A percentile compares a stretch with the other conserved stretches of the same genome.
Conservation (phyloP, 176 grass and related monocot species). For the Phoenix dactylifera region DNA sequence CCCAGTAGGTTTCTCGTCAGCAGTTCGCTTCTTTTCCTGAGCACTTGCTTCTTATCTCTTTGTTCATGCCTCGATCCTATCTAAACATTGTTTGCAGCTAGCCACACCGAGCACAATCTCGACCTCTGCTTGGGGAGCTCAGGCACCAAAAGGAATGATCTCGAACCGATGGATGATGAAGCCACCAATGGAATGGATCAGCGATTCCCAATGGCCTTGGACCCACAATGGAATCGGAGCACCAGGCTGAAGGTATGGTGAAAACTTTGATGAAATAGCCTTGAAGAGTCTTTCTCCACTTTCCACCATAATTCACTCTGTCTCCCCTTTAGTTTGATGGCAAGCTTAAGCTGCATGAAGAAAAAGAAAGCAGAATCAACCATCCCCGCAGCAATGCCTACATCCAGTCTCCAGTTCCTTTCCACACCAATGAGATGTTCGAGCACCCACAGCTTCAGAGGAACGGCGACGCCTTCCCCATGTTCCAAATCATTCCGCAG, state of each 20-base stretch:
- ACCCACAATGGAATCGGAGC: constrained; percentile 5
- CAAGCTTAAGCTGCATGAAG: not conserved
- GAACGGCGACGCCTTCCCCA: not conserved
- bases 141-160: not conserved
- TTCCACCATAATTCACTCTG: no score
- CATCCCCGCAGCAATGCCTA: not conserved
- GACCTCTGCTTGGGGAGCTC: constrained; percentile 19
- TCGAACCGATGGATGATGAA: not conserved
- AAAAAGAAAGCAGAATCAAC: not conserved
- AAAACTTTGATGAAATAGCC: no score
- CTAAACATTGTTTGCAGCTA: not conserved
- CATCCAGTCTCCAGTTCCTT: no score
- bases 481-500: not conserved
- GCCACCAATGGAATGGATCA: no score
- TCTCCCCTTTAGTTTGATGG: constrained; percentile 1
- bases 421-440: not conserved
- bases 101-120: constrained; percentile 2
- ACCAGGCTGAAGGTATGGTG: constrained; percentile 4
- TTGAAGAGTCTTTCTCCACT: no score
- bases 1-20: not conserved
- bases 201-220: not conserved
- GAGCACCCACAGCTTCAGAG: not conserved
- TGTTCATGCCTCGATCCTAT: no score
- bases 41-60: no score
- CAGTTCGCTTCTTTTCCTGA: not conserved